Base-by-base conservation (phyloP, 1,139 yeast species). In the Sugiyamaella novakii region DNA sequence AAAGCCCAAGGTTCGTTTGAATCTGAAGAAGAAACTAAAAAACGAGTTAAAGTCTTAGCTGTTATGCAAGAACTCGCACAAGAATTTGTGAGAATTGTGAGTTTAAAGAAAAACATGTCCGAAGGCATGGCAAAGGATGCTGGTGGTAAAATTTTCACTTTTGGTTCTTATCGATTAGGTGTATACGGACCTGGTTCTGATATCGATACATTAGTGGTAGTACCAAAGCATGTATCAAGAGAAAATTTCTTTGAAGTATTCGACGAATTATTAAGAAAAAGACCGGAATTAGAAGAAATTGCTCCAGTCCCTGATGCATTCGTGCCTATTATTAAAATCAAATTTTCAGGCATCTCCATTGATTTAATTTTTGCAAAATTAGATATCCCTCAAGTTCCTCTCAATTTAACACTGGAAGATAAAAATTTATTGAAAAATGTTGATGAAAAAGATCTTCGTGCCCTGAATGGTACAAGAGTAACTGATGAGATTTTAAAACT, bases 181-280 rank as follows among this genome's bases (percentile, higher is more conserved):
- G 98, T 92, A 5, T 88, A 91, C 69, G 97, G 98, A 0, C 98
- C 98, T 0, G 98, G 98, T 0, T 87, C 96, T 0, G 99, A 92
- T 82, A 92, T 92, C 52, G 99, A 92, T 72, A 87, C 98, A 0
- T 71, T 92, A 39, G 87, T 94, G 8, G 98, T 92, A 15, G 97
- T 87, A 4, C 99, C 99, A 1, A 91, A 91, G 59, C 98, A 92
- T 67, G 95, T 92, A n/a, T 75, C 85, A 0, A 76, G 97, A 55
- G 88, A 84, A 17, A 95, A 91, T 67, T 94, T 92, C 64, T 94
- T 92, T 64, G 78, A 76, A 1, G 88, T 86, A 0, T 89, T 92
- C 68, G 85, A 76, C 34, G 76, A 78, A 39, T 65, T 92, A 15
- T 65, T 92, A 53, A 75, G 85, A 54, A 72, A 75, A 52, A 75